phyloP scores from a whole-genome alignment of 257 asterid genomes.

The Echium plantagineum region DNA sequence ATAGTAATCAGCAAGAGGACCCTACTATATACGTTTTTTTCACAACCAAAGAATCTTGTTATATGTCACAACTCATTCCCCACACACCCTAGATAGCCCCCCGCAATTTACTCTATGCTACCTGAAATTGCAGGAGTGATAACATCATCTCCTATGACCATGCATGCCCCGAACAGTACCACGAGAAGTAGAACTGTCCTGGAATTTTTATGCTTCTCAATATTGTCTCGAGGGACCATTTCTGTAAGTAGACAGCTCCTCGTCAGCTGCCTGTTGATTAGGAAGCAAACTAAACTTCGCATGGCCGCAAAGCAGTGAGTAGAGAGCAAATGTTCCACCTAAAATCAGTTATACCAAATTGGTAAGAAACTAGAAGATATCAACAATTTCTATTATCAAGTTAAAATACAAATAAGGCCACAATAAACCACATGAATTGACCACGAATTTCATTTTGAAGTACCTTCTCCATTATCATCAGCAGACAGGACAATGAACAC shows the following conservation, averaged over 20 bases:
- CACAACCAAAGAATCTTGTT: too few relatives aligned
- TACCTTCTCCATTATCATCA: constrained; percentile 96
- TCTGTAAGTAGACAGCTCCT: constrained; percentile 79
- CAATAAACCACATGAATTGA: not conserved
- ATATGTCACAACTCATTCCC: too few relatives aligned
- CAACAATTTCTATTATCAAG: not conserved
- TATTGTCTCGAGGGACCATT: constrained; percentile 53
- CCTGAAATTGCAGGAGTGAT: constrained; percentile 66
- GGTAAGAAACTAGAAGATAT: constrained; percentile 16
- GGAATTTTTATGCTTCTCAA: constrained; percentile 68
- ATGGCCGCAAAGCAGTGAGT: constrained; percentile 87
- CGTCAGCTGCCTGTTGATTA: constrained; percentile 98
- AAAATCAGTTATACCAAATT: constrained; percentile 17
- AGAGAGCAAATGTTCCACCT: constrained; percentile 97
- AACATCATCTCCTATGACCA: constrained; percentile 59
- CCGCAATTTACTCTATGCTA: constrained; percentile 3
- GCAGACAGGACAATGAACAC: constrained; percentile 48
- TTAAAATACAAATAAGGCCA: not conserved
- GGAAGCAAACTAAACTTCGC: constrained; percentile 92
- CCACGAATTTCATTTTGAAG: constrained; percentile 6
- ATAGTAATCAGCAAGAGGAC: too few relatives aligned
- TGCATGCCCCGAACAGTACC: constrained; percentile 53
- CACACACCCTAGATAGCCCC: too few relatives aligned
- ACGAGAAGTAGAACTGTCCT: constrained; percentile 67
- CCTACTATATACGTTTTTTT: too few relatives aligned